phyloP scores from a whole-genome alignment of 495 filamentous ascomycete genomes.

The Aspergillus nanangensis region DNA sequence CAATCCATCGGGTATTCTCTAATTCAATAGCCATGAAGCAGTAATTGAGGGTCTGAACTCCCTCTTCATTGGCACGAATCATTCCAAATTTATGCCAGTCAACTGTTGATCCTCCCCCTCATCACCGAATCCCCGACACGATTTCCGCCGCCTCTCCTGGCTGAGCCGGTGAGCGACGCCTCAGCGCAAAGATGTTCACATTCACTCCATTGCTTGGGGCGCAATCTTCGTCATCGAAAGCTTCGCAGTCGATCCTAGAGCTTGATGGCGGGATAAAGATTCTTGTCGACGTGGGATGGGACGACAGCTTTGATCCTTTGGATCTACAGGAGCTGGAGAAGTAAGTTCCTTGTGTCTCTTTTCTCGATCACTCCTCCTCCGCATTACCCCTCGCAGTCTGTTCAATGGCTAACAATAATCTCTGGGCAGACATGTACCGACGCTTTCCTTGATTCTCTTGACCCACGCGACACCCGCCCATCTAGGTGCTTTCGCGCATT shows the following conservation, averaged over 20 bases:
- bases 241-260: conserved; percentile 91
- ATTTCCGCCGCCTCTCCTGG: conserved; percentile 7
- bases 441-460: conserved; percentile 88
- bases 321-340: conserved; percentile 85
- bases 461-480: conserved; percentile 90
- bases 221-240: conserved; percentile 70
- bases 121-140: not conserved
- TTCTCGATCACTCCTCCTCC: not conserved
- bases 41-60: conserved; percentile 2
- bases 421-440: conserved; percentile 73
- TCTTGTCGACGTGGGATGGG: conserved; percentile 93
- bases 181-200: conserved; percentile 69
- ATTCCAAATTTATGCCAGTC: not conserved
- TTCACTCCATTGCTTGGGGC: conserved; percentile 92
- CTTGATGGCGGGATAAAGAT: conserved; percentile 96
- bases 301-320: conserved; percentile 76
- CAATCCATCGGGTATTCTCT: not conserved
- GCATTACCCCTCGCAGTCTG: not conserved
- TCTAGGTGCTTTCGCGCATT: conserved; percentile 90
- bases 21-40: not conserved
- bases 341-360: conserved; percentile 41
- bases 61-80: not conserved
- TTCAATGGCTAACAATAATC: not conserved
- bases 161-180: conserved; percentile 11
- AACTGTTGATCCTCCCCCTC: too few relatives aligned